A percentile compares a stretch with the other conserved stretches of the same genome.
phyloP scores from a whole-genome alignment of 2,329 filamentous ascomycete species.

The Polytolypa hystricis region DNA sequence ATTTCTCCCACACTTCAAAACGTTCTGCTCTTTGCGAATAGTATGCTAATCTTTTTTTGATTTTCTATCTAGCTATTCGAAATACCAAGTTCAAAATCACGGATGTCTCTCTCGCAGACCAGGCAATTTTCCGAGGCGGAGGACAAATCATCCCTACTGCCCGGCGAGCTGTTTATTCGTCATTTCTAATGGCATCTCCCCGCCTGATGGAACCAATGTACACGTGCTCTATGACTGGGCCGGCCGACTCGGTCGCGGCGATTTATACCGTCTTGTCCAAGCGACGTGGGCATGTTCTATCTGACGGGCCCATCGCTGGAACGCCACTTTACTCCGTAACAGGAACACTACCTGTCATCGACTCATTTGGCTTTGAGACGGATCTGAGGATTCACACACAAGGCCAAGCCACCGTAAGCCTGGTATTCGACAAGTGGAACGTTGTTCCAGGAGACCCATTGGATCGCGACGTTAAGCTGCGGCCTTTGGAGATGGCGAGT shows the following conservation, averaged over 20 bases:
- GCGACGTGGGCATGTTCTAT: constrained; percentile 80
- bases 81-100: constrained; percentile 97
- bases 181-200: constrained; percentile 93
- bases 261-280: constrained; percentile 87
- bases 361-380: constrained; percentile 96
- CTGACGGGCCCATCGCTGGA: constrained; percentile 87
- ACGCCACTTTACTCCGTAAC: constrained; percentile 88
- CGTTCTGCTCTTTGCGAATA: constrained; percentile 8
- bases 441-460: constrained; percentile 93
- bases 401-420: constrained; percentile 76
- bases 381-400: constrained; percentile 93
- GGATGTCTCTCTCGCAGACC: constrained; percentile 71
- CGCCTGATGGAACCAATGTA: constrained; percentile 96
- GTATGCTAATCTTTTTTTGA: constrained; percentile 8
- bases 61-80: constrained; percentile 61
- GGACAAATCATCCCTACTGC: constrained; percentile 96
- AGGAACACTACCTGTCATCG: constrained; percentile 88
- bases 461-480: constrained; percentile 70
- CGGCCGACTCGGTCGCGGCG: constrained; percentile 75
- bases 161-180: constrained; percentile 84
- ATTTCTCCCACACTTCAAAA: background rate
- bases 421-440: constrained; percentile 93
- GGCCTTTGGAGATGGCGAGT: constrained; percentile 75
- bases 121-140: constrained; percentile 89
- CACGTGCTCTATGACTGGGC: constrained; percentile 82